Evolutionary conservation across 1,284 basidiomycete species (phyloP).

Genomic region (Salmacisia buchloeana): DNA sequence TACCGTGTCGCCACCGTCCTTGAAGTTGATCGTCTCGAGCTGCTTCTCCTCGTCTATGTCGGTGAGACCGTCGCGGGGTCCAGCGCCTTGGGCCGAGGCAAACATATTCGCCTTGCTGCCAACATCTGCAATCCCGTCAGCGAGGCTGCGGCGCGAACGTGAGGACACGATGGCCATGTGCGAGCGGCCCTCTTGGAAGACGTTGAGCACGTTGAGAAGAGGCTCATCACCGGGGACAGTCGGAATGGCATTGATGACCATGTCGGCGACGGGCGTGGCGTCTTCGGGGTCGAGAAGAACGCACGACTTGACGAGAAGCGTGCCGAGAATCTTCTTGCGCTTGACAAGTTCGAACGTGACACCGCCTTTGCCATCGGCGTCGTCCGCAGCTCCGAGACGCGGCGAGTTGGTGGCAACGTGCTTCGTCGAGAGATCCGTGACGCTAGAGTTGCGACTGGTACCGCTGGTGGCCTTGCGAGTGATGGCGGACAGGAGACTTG

Average conservation of each 20-base stretch:
- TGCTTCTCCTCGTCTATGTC: conserved; percentile 42
- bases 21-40: conserved; percentile 4
- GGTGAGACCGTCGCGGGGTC: conserved; percentile 23
- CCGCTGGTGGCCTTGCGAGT: background rate
- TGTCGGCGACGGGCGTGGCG: conserved; percentile 43
- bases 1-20: background rate
- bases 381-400: background rate
- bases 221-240: conserved; percentile 80
- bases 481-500: conserved; percentile 14
- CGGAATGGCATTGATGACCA: conserved; percentile 66
- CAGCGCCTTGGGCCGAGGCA: conserved; percentile 14
- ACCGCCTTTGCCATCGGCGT: conserved; percentile 5
- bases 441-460: conserved; percentile 12
- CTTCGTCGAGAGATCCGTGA: background rate
- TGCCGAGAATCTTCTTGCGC: conserved; percentile 70
- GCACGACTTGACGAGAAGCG: conserved; percentile 76
- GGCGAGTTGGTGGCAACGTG: background rate
- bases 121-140: conserved; percentile 48
- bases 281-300: conserved; percentile 80
- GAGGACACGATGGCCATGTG: conserved; percentile 77
- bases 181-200: conserved; percentile 81
- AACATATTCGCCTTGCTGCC: conserved; percentile 17
- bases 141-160: conserved; percentile 50
- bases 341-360: conserved; percentile 22
- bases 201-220: conserved; percentile 77